Evolutionary conservation across 306 rosid genomes (phyloP), one percentile per base, ranked within the genome.

Genomic region (Lablab purpureus): DNA sequence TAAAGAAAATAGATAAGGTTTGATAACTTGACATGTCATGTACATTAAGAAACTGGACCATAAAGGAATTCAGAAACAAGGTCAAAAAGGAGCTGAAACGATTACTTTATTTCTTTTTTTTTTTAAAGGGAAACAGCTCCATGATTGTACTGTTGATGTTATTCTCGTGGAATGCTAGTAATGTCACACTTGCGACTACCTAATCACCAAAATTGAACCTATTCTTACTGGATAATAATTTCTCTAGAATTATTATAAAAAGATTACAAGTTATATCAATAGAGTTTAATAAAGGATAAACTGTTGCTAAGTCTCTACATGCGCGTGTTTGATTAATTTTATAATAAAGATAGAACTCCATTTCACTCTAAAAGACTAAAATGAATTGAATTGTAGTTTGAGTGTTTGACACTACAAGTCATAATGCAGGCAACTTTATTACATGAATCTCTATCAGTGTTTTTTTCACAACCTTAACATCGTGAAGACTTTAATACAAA

Each of bases 1-100:
- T 21, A 34, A 34, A 73, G 49, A 73, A 65, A 62, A 13, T 36
- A 28, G 11, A 37, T 40, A 43, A 58, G 23, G 30, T 78, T 55
- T 11, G 15, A 79, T 14, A 45, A 45, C 59, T 46, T 46, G 70
- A 64, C 50, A 54, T 37, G 32, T 69, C 54, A 71, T 70, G 55
- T 63, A 62, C 51, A 50, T 62, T 19, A 28, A 51, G 36, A 45
- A 71, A 71, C 0, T 60, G 13, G 45, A 51, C 50, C 59, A 69
- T 25, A 49, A 65, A 41, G 27, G 71, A 81, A 43, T 21, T 32
- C 27, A 46, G 43, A 62, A 17, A 54, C 51, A 56, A 45, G 34
- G 54, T 55, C 19, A 77, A 21, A n/a, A 76, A 15, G 23, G 68
- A 78, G 52, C 28, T 56, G 68, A 23, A n/a, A 22, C 51, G 81